These are phyloP conservation scores for Acrasis kona DNA, from an alignment of 78 protist species.

Conservation along the genomic window DNA sequence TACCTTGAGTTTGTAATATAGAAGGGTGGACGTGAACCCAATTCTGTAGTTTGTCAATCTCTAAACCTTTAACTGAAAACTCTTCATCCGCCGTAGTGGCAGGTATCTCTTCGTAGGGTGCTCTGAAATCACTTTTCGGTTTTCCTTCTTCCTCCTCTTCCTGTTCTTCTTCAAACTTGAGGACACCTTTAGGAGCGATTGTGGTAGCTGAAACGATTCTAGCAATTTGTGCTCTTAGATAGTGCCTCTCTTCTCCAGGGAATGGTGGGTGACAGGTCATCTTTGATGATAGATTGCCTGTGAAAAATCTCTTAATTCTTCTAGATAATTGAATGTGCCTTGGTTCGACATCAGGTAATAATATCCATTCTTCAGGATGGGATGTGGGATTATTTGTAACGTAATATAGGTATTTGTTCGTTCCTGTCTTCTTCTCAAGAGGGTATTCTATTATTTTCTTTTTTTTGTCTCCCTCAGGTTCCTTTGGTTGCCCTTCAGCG, in stretches of 20 bases:
- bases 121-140: neutral
- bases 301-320: conserved; percentile 13
- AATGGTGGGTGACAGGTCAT: conserved; percentile 32
- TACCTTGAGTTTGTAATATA: neutral
- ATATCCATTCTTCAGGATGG: neutral
- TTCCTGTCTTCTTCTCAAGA: neutral
- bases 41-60: neutral
- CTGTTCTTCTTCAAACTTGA: neutral
- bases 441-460: neutral
- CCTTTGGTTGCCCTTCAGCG: conserved; percentile 1
- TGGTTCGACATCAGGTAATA: conserved; percentile 29
- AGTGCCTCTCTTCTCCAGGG: conserved; percentile 22
- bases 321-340: conserved; percentile 28
- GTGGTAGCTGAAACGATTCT: conserved; percentile 23
- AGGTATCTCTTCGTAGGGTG: neutral
- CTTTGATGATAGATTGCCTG: conserved; percentile 22
- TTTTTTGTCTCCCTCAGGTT: neutral
- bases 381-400: conserved; percentile 5
- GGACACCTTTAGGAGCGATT: conserved; percentile 12
- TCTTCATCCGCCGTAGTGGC: neutral
- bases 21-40: conserved; percentile 12
- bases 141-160: conserved; percentile 28
- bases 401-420: conserved; percentile 31
- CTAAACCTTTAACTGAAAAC: conserved; percentile 1
- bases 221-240: conserved; percentile 46